These are phyloP conservation scores for Nyssa sinensis DNA, from an alignment of 148 eudicot genomes.

Conservation along the genomic window DNA sequence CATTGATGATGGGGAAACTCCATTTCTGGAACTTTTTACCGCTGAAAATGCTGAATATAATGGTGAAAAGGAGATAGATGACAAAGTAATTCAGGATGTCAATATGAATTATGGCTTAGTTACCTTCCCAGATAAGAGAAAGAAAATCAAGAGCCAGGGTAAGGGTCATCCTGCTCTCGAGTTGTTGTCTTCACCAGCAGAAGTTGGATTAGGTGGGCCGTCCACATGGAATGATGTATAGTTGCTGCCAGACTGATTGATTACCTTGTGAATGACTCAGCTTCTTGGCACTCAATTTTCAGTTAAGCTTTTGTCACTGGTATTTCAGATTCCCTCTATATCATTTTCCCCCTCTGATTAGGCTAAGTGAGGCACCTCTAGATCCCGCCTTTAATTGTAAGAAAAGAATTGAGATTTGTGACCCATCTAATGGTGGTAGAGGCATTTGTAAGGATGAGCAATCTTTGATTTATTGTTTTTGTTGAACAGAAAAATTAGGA, in stretches of 20 bases:
- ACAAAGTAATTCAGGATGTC: constrained; percentile 16
- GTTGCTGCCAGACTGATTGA: constrained; percentile 3
- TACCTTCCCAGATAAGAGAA: constrained; percentile 42
- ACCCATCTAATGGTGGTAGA: neutral
- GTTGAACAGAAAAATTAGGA: too few relatives aligned
- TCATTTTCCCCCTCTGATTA: neutral
- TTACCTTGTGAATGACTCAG: neutral
- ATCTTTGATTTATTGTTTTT: neutral
- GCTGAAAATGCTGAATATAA: constrained; percentile 23
- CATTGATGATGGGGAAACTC: constrained; percentile 65
- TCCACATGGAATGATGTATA: constrained; percentile 67
- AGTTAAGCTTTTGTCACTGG: neutral
- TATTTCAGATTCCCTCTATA: neutral
- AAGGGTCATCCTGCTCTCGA: constrained; percentile 31
- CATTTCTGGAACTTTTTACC: constrained; percentile 53
- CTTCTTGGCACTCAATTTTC: neutral
- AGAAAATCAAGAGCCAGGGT: constrained; percentile 46
- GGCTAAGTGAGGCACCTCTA: neutral
- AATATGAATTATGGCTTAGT: constrained; percentile 39
- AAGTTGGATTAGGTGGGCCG: constrained; percentile 81
- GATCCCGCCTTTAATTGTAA: neutral
- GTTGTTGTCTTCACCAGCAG: constrained; percentile 37
- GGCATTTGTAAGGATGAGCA: neutral
- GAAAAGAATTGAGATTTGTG: neutral
- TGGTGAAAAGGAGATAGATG: constrained; percentile 16